Evolutionary conservation across 2,329 filamentous ascomycete genomes (phyloP).

Genomic region (Alternaria ventricosa): DNA sequence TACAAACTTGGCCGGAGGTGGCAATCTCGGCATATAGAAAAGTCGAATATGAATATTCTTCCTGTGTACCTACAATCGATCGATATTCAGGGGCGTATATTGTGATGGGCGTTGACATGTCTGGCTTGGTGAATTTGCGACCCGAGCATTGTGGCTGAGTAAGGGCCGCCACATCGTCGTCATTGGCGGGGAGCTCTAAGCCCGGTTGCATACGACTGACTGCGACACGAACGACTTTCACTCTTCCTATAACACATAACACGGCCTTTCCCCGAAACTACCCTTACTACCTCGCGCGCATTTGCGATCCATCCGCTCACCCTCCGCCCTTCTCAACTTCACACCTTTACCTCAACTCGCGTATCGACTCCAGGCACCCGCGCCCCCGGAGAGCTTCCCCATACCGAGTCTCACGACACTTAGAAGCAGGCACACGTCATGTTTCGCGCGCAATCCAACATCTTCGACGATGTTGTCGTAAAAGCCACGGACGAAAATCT

Average conservation of each 20-base stretch:
- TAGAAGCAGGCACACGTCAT: slow-evolving; percentile 41
- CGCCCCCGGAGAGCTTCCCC: slow-evolving; percentile 6
- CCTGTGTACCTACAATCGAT: not conserved
- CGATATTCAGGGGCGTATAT: not conserved
- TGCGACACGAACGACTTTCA: slow-evolving; percentile 5
- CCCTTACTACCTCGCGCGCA: not conserved
- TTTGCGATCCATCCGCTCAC: not conserved
- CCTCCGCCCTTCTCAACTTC: not conserved
- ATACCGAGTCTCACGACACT: not conserved
- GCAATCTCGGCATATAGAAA: slow-evolving; percentile 17
- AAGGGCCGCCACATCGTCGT: slow-evolving; percentile 23
- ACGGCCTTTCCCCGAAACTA: not conserved
- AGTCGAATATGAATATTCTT: slow-evolving; percentile 10
- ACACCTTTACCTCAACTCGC: not conserved
- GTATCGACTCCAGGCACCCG: slow-evolving; percentile 9
- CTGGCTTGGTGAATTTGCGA: not conserved
- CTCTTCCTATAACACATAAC: slow-evolving; percentile 8
- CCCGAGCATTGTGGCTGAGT: slow-evolving; percentile 18
- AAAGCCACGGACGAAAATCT: slow-evolving; percentile 98
- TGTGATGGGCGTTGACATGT: not conserved
- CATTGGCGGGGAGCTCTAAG: slow-evolving; percentile 29
- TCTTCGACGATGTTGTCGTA: slow-evolving; percentile 74
- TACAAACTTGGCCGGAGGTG: slow-evolving; percentile 6
- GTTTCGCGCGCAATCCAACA: slow-evolving; percentile 66
- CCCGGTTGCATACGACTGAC: slow-evolving; percentile 23